These are phyloP conservation scores for Solioccasus polychromus DNA, from an alignment of 768 basidiomycete species.

Conservation along the genomic window DNA sequence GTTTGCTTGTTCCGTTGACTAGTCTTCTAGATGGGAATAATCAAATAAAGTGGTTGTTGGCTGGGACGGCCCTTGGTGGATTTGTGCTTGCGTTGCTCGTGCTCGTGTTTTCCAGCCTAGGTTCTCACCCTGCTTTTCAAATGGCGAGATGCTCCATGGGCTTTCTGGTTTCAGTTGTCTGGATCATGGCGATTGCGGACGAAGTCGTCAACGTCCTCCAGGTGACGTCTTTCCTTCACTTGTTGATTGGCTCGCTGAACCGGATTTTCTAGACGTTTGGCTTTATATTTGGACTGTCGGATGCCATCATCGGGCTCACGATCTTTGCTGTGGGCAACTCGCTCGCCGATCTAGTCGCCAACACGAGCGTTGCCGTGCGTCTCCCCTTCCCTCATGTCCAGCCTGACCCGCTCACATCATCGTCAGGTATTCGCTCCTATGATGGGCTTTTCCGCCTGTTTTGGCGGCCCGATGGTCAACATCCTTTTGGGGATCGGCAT, in stretches of 20 bases:
- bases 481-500: slow-evolving; percentile 89
- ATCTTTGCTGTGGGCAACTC: slow-evolving; percentile 98
- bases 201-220: slow-evolving; percentile 90
- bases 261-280: slow-evolving; percentile 72
- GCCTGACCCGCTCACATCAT: neutral
- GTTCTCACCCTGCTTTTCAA: slow-evolving; percentile 52
- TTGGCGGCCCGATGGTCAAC: slow-evolving; percentile 91
- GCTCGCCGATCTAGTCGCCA: slow-evolving; percentile 93
- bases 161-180: slow-evolving; percentile 86
- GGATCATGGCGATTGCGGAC: slow-evolving; percentile 98
- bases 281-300: slow-evolving; percentile 90
- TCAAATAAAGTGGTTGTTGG: slow-evolving; percentile 48
- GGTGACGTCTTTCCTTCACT: slow-evolving; percentile 40
- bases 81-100: slow-evolving; percentile 52
- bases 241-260: neutral
- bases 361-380: slow-evolving; percentile 88
- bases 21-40: slow-evolving; percentile 33
- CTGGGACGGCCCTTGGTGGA: slow-evolving; percentile 56
- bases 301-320: slow-evolving; percentile 95
- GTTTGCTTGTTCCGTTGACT: neutral
- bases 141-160: slow-evolving; percentile 86
- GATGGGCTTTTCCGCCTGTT: slow-evolving; percentile 96
- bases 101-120: slow-evolving; percentile 55
- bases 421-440: slow-evolving; percentile 79
- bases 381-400: neutral